phyloP scores from a whole-genome alignment of 352 stramenopile genomes.

The Phytopythium montanum region DNA sequence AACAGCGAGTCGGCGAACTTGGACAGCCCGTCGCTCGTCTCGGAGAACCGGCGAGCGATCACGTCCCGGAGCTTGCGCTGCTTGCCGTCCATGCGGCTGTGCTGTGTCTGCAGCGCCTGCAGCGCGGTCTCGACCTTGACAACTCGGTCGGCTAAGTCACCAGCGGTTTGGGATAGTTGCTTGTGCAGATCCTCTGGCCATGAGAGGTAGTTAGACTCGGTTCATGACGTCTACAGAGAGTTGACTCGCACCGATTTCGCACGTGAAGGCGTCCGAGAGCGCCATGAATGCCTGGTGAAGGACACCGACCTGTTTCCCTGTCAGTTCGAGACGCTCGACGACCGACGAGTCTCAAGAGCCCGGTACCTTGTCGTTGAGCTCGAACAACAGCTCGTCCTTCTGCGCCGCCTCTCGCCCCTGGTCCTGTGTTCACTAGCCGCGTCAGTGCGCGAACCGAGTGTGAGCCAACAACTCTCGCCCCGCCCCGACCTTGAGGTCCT shows the following conservation, averaged over 20 bases:
- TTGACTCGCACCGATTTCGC: constrained; percentile 32
- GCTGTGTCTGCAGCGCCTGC: constrained; percentile 26
- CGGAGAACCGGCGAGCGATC: constrained; percentile 34
- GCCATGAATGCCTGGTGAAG: constrained; percentile 55
- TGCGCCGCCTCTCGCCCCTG: constrained; percentile 40
- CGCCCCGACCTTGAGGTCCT: constrained; percentile 36
- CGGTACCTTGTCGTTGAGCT: constrained; percentile 32
- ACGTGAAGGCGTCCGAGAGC: constrained; percentile 52
- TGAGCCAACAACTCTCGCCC: background rate
- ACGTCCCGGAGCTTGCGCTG: constrained; percentile 33
- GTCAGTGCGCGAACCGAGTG: background rate
- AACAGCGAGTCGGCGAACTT: constrained; percentile 46
- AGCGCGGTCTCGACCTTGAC: constrained; percentile 29
- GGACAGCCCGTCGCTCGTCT: constrained; percentile 40
- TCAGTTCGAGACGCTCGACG: background rate
- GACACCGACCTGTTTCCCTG: constrained; percentile 28
- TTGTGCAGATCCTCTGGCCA: constrained; percentile 31
- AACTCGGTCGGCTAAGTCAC: constrained; percentile 27
- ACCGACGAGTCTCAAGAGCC: background rate
- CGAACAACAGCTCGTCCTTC: constrained; percentile 44
- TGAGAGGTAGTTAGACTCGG: background rate
- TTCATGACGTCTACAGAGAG: background rate
- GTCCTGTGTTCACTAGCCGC: constrained; percentile 17
- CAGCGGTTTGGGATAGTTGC: constrained; percentile 16
- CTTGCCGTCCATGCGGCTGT: constrained; percentile 32